Base-by-base conservation (phyloP, 768 basidiomycete genomes). In the Zangia roseola region DNA sequence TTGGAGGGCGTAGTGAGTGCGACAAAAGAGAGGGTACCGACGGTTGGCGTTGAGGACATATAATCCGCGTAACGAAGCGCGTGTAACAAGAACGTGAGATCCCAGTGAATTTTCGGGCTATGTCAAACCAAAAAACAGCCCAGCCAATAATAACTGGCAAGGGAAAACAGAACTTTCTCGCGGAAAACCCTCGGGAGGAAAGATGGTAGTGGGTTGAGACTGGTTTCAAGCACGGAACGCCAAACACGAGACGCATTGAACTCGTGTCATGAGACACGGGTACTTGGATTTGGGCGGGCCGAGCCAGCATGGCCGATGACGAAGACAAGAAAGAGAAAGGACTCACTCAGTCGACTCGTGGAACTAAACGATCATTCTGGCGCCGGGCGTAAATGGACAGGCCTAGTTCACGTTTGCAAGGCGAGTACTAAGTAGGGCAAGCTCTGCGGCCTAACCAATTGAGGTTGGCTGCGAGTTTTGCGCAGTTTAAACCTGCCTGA, bases 21-120 rank as follows among this genome's bases (percentile, higher is more conserved):
- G 17, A 52, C 36, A 46, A 53, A 37, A 44, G 39, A 28, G 21
- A 43, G 45, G 45, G 60, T 48, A 25, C 49, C 55, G 40, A 50
- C 23, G 33, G 50, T 49, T 19, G 35, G 43, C 43, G 59, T 42
- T 31, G 57, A 56, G 51, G 62, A 54, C 65, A 64, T 66, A 42
- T 25, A 41, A 50, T 52, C 43, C 46, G 43, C 40, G n/a, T 47
- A 37, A 44, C 19, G 43, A 34, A 38, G 44, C 23, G 47, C 44
- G 54, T 37, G 53, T 28, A 36, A 36, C 14, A 17, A 36, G 30
- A 30, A 36, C 23, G 59, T 37, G 56, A 42, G 45, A 53, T 38
- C 48, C 33, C 46, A 54, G 40, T 35, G 36, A 41, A 51, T 46
- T 17, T n/a, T 16, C 17, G 43, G 36, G 9, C 20, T 37, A 21